Evolutionary conservation across 345 rosid genomes (phyloP).

Genomic region (Aquilaria yunnanensis): DNA sequence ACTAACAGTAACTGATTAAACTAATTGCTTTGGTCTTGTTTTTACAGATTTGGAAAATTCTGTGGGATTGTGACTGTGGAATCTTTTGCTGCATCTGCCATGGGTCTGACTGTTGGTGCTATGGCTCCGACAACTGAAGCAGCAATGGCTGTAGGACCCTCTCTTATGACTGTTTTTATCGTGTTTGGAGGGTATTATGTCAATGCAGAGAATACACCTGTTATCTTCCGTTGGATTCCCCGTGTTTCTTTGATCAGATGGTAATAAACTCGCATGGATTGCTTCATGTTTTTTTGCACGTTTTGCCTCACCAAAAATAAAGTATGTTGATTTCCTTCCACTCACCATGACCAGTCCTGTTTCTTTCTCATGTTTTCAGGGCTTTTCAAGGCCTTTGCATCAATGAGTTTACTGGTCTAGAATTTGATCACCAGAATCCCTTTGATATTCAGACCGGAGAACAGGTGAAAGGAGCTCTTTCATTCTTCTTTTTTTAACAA

Average conservation of each 20-base stretch:
- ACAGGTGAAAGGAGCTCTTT: conserved; percentile 51
- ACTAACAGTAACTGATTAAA: neutral
- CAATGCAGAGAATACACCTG: conserved; percentile 85
- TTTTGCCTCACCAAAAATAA: neutral
- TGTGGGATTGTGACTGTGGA: conserved; percentile 90
- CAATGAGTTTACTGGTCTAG: conserved; percentile 83
- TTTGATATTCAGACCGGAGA: conserved; percentile 90
- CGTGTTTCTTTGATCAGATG: conserved; percentile 84
- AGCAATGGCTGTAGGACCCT: conserved; percentile 98
- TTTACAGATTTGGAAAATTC: conserved; percentile 75
- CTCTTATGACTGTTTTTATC: conserved; percentile 94
- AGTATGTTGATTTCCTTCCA: neutral
- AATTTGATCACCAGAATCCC: conserved; percentile 72
- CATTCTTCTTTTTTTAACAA: neutral
- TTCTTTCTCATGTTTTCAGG: conserved; percentile 42
- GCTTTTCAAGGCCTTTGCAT: conserved; percentile 96
- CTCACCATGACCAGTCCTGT: neutral
- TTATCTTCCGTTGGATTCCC: conserved; percentile 93
- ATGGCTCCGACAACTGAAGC: conserved; percentile 98
- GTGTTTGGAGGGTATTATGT: conserved; percentile 94
- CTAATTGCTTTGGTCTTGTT: conserved; percentile 12
- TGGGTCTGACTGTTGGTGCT: conserved; percentile 98
- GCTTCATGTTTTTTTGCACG: neutral
- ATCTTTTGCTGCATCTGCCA: conserved; percentile 97
- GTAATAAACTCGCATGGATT: conserved; percentile 25